phyloP scores from a whole-genome alignment of 352 stramenopile species.

The Phytophthora uliginosa region DNA sequence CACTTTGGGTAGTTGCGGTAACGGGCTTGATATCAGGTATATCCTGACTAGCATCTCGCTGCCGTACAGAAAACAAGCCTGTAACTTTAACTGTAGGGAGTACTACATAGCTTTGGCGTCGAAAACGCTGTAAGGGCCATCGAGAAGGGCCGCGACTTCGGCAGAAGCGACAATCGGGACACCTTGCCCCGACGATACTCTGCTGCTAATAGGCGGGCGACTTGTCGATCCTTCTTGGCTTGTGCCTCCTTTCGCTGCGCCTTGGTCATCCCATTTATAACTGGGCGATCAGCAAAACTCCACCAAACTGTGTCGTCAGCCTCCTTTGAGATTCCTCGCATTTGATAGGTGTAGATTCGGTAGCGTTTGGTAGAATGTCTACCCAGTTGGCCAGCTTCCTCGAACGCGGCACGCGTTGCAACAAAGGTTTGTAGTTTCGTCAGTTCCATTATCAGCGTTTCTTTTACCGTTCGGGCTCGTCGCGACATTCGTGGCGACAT shows the following conservation, averaged over 20 bases:
- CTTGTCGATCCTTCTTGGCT: neutral
- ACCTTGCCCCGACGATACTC: neutral
- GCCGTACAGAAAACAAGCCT: neutral
- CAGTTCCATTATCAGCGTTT: too few species aligned
- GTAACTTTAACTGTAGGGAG: neutral
- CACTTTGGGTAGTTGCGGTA: neutral
- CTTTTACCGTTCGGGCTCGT: too few species aligned
- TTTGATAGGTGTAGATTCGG: neutral
- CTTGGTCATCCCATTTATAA: constrained; percentile 10
- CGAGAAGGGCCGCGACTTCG: neutral
- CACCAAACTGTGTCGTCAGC: neutral
- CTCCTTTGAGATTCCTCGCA: neutral
- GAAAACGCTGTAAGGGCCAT: neutral
- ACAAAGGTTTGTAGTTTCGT: too few species aligned
- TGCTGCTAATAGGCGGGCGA: neutral
- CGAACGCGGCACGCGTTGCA: too few species aligned
- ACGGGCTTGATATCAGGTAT: neutral
- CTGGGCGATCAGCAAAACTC: neutral
- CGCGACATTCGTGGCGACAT: too few species aligned
- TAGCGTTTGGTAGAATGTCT: neutral
- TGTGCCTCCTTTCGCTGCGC: neutral
- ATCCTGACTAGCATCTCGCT: neutral
- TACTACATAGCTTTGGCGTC: neutral
- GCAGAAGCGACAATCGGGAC: neutral
- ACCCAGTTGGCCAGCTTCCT: too few species aligned